These are phyloP conservation scores for Exophiala sp. DNA, from an alignment of 2,329 filamentous ascomycete genomes.

Conservation along the genomic window DNA sequence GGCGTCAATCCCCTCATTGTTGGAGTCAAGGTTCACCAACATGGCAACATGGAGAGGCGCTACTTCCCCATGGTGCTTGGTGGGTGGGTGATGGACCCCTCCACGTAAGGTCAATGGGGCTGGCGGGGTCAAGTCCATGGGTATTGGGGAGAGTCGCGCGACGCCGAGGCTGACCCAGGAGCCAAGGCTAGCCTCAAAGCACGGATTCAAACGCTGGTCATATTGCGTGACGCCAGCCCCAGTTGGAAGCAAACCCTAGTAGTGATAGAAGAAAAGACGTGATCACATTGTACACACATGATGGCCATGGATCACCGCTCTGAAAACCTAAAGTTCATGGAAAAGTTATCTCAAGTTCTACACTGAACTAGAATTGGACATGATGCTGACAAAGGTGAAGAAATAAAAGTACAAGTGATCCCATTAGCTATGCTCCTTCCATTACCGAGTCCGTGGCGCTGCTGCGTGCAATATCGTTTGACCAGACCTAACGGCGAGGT, in stretches of 20 bases:
- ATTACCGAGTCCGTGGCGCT: conserved; percentile 5
- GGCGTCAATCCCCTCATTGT: not conserved
- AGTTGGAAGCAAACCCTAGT: too few species aligned
- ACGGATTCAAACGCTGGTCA: too few species aligned
- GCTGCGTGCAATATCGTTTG: conserved; percentile 7
- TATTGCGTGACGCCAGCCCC: too few species aligned
- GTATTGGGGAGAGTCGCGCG: not conserved
- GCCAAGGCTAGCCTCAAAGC: too few species aligned
- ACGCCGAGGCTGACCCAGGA: too few species aligned
- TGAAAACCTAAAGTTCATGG: not conserved
- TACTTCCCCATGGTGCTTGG: not conserved
- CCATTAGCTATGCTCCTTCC: conserved; percentile 6
- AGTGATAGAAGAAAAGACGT: not conserved
- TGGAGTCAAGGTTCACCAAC: not conserved
- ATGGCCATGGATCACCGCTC: not conserved
- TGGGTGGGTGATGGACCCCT: not conserved
- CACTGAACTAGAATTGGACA: not conserved
- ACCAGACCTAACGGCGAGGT: conserved; percentile 9
- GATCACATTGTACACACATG: not conserved
- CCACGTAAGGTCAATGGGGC: not conserved
- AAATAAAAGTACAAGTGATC: conserved; percentile 13
- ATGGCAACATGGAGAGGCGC: not conserved
- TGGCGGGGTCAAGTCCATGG: not conserved
- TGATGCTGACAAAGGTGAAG: conserved; percentile 1
- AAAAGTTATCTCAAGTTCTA: conserved; percentile 1